These are phyloP conservation scores for Pythium rhizo-oryzae DNA, from an alignment of 352 stramenopile species.

Conservation along the genomic window DNA sequence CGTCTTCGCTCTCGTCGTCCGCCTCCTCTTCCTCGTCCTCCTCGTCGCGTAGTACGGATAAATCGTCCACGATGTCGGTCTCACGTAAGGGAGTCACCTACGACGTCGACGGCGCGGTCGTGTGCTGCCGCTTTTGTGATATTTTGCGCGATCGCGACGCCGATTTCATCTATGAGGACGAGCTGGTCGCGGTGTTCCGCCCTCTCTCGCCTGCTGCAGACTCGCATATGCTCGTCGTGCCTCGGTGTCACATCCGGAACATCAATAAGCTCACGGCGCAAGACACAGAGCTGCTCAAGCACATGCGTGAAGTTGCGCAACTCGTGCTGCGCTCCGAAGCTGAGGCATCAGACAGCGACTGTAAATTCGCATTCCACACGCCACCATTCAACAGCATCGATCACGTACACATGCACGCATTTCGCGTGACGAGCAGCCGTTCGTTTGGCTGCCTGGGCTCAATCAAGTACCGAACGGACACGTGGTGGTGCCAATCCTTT, in stretches of 20 bases:
- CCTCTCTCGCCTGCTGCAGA: conserved; percentile 67
- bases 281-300: conserved; percentile 59
- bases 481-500: conserved; percentile 88
- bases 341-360: conserved; percentile 30
- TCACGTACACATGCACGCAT: conserved; percentile 90
- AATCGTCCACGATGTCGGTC: conserved; percentile 45
- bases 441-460: conserved; percentile 64
- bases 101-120: conserved; percentile 51
- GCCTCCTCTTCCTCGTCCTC: conserved; percentile 23
- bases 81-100: conserved; percentile 83
- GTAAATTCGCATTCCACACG: conserved; percentile 83
- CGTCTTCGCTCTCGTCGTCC: conserved; percentile 23
- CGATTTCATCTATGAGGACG: conserved; percentile 83
- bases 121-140: conserved; percentile 86
- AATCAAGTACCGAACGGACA: conserved; percentile 87
- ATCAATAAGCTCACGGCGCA: conserved; percentile 73
- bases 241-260: conserved; percentile 83
- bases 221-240: conserved; percentile 83
- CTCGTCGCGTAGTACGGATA: conserved; percentile 29
- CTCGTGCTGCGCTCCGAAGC: conserved; percentile 37
- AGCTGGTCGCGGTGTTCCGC: conserved; percentile 74
- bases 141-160: conserved; percentile 66
- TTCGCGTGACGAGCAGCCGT: conserved; percentile 51
- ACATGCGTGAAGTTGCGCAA: conserved; percentile 71
- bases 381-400: conserved; percentile 91